Evolutionary conservation across 371 early-diverging fungal genomes (phyloP).

Genomic region (Mucor piriformis): DNA sequence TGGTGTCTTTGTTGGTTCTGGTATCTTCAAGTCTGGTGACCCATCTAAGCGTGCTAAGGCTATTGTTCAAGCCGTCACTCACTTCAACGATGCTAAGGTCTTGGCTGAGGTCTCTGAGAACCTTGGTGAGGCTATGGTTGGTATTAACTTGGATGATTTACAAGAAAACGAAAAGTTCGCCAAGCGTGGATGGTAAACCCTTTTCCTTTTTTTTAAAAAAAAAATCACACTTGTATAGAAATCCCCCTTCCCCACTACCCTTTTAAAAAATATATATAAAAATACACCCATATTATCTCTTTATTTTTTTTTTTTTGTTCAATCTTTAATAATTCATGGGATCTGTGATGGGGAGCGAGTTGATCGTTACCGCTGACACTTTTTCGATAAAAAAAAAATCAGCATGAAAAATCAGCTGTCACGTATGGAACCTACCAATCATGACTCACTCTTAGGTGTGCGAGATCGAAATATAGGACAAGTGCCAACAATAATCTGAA

Average conservation of each 20-base stretch:
- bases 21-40: constrained; percentile 93
- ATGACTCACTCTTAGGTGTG: no score
- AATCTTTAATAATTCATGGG: no score
- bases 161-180: constrained; percentile 72
- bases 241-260: no score
- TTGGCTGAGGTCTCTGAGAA: constrained; percentile 91
- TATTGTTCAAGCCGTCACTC: constrained; percentile 94
- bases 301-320: no score
- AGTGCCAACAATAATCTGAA: no score
- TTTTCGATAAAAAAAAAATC: no score
- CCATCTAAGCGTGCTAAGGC: constrained; percentile 96
- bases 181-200: constrained; percentile 73
- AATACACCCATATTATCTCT: not conserved
- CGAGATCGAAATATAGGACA: no score
- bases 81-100: constrained; percentile 88
- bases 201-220: not conserved
- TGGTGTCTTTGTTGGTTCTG: constrained; percentile 93
- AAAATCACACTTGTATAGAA: constrained; percentile 4
- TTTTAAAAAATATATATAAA: not conserved
- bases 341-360: no score
- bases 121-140: constrained; percentile 97
- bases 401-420: no score
- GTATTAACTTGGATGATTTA: constrained; percentile 83
- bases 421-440: no score
- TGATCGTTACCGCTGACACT: no score